Evolutionary conservation across 164 flowering plant species (phyloP), one percentile per base, ranked within the genome.

Genomic region (Tetrastigma voinierianum): DNA sequence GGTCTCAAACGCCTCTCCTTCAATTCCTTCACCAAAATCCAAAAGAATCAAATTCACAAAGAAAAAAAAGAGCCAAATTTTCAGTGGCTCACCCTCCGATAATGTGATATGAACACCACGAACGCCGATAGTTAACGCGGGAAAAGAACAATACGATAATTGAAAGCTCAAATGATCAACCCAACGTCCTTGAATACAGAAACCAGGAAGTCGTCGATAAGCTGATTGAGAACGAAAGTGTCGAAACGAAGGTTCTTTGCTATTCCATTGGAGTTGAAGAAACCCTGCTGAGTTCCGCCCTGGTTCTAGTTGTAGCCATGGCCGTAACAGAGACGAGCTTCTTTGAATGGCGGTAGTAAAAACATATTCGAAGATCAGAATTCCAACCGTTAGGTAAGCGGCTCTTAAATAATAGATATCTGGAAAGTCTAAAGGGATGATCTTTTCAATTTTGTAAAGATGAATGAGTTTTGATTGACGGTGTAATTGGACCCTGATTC

Each of bases 221-320:
- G 76, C 48, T 54, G 80, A 61, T 88, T 82, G 64, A 92, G 84
- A 51, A 76, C 79, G 0, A 84, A 67, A 25, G 70, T 24, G 65
- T 89, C 76, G 76, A 95, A 70, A 11, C 66, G 66, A 51, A 92
- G 78, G 68, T 86, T 78, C 46, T 62, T 77, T 1, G 78, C 82
- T 21, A 58, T 69, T 14, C 68, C 81, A 10, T 63, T 55, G 5
- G 96, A 90, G 9, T 75, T 75, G 77, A 15, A 81, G 63, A 19
- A 92, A 64, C 74, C 97, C 99, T 71, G 90, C 81, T 73, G 21
- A 87, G 59, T 5, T 85, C 87, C 23, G 57, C 15, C 82, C 79
- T 14, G 90, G 87, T 57, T 87, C 87, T 45, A 82, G 81, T 46
- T 48, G 74, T 19, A 88, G 77, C 91, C 92, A 92, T 74, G 99